phyloP scores from a whole-genome alignment of 768 basidiomycete species.

The Leccinellum albellum region DNA sequence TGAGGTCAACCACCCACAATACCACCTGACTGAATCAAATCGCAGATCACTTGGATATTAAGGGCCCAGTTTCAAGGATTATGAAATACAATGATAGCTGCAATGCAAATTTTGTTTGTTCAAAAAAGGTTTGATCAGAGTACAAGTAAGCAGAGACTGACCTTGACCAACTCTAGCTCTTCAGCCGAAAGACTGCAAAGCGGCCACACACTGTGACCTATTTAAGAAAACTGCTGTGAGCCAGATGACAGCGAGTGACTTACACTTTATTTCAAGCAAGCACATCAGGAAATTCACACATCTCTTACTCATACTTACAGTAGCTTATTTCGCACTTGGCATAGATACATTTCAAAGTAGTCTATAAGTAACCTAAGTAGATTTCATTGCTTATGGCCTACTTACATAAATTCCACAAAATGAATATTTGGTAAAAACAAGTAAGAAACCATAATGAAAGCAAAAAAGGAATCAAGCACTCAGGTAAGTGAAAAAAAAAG shows the following conservation, averaged over 20 bases:
- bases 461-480: too few species aligned
- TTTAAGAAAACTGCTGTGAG: constrained; percentile 6
- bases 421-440: too few species aligned
- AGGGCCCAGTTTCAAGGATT: constrained; percentile 88
- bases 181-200: constrained; percentile 63
- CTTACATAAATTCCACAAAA: too few species aligned
- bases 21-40: constrained; percentile 69
- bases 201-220: constrained; percentile 70
- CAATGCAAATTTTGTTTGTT: constrained; percentile 41
- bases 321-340: too few species aligned
- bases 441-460: too few species aligned
- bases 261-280: constrained; percentile 78
- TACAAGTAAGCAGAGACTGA: constrained; percentile 27
- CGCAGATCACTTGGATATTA: constrained; percentile 72
- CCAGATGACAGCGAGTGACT: constrained; percentile 21
- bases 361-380: too few species aligned
- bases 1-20: constrained; percentile 66
- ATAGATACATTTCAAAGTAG: too few species aligned
- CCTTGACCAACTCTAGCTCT: constrained; percentile 59
- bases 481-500: too few species aligned
- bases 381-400: too few species aligned
- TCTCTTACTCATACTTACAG: too few species aligned
- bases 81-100: constrained; percentile 82
- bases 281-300: too few species aligned
- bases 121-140: constrained; percentile 12